Evolutionary conservation across 305 asterid species (phyloP).

Genomic region (Plantago coronopus): DNA sequence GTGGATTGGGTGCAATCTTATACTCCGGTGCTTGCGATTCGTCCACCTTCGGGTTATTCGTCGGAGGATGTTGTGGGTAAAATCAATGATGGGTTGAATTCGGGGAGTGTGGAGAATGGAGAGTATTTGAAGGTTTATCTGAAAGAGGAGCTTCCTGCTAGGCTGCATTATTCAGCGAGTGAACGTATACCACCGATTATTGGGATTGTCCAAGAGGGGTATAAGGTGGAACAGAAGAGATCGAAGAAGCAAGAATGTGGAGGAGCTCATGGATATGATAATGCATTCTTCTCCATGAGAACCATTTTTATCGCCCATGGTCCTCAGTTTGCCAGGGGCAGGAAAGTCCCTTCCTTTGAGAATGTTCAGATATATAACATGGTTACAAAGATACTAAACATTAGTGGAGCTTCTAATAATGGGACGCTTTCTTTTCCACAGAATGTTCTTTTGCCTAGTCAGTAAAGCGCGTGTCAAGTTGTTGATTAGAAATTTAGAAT

Average conservation of each 20-base stretch:
- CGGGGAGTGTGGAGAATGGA: conserved; percentile 54
- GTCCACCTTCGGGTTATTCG: conserved; percentile 40
- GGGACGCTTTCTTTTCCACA: conserved; percentile 51
- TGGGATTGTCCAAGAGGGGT: conserved; percentile 67
- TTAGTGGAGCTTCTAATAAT: conserved; percentile 59
- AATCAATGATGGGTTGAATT: conserved; percentile 53
- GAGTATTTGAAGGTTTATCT: conserved; percentile 60
- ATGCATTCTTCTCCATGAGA: conserved; percentile 72
- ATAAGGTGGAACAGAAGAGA: conserved; percentile 63
- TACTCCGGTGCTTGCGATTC: conserved; percentile 63
- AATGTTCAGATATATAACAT: conserved; percentile 71
- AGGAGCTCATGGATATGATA: conserved; percentile 79
- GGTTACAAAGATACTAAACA: conserved; percentile 46
- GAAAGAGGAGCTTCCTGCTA: conserved; percentile 65
- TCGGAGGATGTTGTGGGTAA: conserved; percentile 45
- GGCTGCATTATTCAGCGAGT: conserved; percentile 64
- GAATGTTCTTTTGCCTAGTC: conserved; percentile 49
- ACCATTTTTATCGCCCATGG: conserved; percentile 69
- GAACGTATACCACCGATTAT: conserved; percentile 62
- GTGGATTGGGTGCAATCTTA: conserved; percentile 63
- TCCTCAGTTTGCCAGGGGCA: conserved; percentile 57
- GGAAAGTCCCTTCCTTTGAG: conserved; percentile 70
- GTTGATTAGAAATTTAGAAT: not conserved
- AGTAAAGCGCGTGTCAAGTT: conserved; percentile 21
- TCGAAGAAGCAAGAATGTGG: conserved; percentile 60